Conservation (phyloP, 345 rosid species). For the Eucalyptus caleyi region DNA sequence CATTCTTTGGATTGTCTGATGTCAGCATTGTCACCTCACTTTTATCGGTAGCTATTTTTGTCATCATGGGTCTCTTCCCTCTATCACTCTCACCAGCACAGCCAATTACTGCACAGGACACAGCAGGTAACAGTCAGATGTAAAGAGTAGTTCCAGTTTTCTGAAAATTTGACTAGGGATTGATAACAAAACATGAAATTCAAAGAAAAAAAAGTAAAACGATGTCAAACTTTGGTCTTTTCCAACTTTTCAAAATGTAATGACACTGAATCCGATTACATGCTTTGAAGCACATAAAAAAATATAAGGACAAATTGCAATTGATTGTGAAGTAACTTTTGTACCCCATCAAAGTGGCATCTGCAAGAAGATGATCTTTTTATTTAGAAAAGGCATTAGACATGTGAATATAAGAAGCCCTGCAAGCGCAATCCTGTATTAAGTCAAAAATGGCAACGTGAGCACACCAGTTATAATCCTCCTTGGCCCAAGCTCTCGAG, state of each 20-base stretch:
- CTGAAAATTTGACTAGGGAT: background rate
- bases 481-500: conserved; percentile 73
- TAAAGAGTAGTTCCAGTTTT: background rate
- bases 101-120: conserved; percentile 52
- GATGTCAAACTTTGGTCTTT: background rate
- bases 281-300: background rate
- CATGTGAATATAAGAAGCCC: background rate
- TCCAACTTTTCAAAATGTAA: background rate
- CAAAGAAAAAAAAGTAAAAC: background rate
- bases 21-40: conserved; percentile 92
- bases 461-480: conserved; percentile 84
- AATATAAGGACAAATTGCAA: background rate
- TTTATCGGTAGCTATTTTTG: conserved; percentile 81
- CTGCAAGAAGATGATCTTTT: background rate
- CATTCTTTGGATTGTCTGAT: conserved; percentile 76
- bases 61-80: conserved; percentile 82
- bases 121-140: background rate
- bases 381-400: background rate
- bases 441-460: background rate
- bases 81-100: conserved; percentile 72
- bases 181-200: background rate
- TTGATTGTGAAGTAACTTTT: background rate
- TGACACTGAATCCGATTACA: background rate
- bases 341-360: background rate
- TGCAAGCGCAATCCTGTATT: background rate